Conservation (phyloP, 805 yeast genomes). For the Barnettozyma sp. region DNA sequence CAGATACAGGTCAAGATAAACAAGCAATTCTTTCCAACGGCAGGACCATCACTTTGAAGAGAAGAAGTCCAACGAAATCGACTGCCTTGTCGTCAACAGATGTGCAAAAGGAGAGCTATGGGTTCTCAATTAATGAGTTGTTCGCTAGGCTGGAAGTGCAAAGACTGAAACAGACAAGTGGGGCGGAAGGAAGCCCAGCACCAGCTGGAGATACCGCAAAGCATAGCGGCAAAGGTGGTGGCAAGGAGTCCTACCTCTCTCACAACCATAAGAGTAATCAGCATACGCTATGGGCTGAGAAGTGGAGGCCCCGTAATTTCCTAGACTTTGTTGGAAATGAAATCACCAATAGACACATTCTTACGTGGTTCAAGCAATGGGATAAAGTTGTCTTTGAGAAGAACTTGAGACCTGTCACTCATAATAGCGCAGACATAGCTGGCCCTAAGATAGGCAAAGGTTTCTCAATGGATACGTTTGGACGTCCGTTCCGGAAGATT, state of each 20-base stretch:
- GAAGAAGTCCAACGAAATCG: neutral
- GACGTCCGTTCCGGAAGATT: constrained; percentile 56
- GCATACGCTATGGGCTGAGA: constrained; percentile 46
- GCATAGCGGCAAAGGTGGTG: neutral
- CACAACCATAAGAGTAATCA: neutral
- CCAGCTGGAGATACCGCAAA: neutral
- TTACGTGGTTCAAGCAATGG: constrained; percentile 67
- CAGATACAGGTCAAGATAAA: constrained; percentile 8
- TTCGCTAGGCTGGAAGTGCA: constrained; percentile 27
- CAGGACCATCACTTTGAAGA: constrained; percentile 14
- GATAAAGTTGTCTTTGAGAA: constrained; percentile 48
- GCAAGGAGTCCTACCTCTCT: constrained; percentile 3
- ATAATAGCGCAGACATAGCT: constrained; percentile 1
- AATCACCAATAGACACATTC: constrained; percentile 46
- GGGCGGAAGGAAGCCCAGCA: too few relatives aligned
- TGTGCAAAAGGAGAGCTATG: constrained; percentile 23
- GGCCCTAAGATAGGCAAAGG: too few relatives aligned
- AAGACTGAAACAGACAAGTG: constrained; percentile 12
- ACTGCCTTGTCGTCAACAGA: neutral
- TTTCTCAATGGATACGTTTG: constrained; percentile 39
- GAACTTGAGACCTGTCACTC: constrained; percentile 27
- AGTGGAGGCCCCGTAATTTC: constrained; percentile 60
- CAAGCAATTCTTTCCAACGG: constrained; percentile 17
- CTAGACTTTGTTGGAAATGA: constrained; percentile 68
- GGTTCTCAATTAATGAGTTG: constrained; percentile 33